Conservation (phyloP, 73 alveolate genomes). For the Uronychia setigera region DNA sequence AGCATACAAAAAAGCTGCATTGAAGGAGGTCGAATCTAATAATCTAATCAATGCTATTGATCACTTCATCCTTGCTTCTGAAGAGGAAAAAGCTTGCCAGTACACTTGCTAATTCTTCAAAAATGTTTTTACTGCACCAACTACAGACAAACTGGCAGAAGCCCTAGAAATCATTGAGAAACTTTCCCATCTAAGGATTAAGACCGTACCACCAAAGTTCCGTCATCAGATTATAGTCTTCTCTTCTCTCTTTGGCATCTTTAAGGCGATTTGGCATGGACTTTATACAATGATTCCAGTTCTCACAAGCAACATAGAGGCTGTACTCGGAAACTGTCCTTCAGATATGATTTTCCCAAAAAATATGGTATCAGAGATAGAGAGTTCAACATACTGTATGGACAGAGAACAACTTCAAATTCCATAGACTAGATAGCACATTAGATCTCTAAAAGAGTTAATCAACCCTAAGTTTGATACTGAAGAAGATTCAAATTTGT, state of each 20-base stretch:
- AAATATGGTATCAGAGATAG: neutral
- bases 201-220: neutral
- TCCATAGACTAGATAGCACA: neutral
- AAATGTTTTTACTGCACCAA: neutral
- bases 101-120: neutral
- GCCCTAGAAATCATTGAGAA: neutral
- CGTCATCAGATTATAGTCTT: neutral
- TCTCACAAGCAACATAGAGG: neutral
- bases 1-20: neutral
- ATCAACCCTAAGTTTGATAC: neutral
- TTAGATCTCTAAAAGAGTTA: neutral
- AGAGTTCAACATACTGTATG: neutral
- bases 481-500: neutral
- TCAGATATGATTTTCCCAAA: neutral
- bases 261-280: neutral
- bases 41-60: neutral
- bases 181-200: neutral
- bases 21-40: too few species aligned
- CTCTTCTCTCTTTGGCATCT: neutral
- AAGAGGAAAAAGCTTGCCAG: neutral
- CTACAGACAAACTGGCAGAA: neutral
- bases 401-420: neutral
- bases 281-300: neutral
- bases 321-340: neutral
- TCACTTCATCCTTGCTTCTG: neutral